phyloP scores from a whole-genome alignment of 148 eudicot species.

The Arctostaphylos glauca region DNA sequence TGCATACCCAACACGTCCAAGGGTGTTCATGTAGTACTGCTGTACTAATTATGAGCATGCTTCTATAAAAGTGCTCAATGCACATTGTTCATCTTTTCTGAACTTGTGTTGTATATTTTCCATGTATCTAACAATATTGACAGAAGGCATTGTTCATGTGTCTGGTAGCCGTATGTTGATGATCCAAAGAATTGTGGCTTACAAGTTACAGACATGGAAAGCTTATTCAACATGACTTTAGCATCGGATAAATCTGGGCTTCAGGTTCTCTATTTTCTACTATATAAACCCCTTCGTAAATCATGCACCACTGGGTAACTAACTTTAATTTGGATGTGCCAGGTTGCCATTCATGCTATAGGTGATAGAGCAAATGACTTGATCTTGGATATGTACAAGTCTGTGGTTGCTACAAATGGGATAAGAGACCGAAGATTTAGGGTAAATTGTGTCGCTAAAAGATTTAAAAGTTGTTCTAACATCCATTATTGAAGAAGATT shows the following conservation, averaged over 20 bases:
- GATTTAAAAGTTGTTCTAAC: neutral
- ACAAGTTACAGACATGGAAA: constrained; percentile 64
- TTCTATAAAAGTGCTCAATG: neutral
- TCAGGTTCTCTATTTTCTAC: constrained; percentile 55
- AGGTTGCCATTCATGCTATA: constrained; percentile 96
- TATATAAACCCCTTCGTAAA: neutral
- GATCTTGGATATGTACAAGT: constrained; percentile 78
- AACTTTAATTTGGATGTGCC: constrained; percentile 15
- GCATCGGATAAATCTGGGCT: constrained; percentile 65
- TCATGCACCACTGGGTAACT: neutral
- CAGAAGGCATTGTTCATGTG: constrained; percentile 11
- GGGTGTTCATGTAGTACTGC: neutral
- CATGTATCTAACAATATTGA: neutral
- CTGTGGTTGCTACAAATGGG: constrained; percentile 66
- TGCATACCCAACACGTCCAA: neutral
- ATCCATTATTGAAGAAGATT: neutral
- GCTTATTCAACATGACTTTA: constrained; percentile 64
- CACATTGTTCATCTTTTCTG: constrained; percentile 6
- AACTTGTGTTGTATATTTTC: neutral
- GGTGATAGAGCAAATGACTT: constrained; percentile 91
- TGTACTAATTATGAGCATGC: neutral
- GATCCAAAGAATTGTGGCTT: constrained; percentile 76
- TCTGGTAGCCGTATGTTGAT: constrained; percentile 69
- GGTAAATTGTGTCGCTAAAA: constrained; percentile 35
- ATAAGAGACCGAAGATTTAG: constrained; percentile 79